These are phyloP conservation scores for Rhodotorula sp. DNA, from an alignment of 1,284 basidiomycete genomes.

Conservation along the genomic window DNA sequence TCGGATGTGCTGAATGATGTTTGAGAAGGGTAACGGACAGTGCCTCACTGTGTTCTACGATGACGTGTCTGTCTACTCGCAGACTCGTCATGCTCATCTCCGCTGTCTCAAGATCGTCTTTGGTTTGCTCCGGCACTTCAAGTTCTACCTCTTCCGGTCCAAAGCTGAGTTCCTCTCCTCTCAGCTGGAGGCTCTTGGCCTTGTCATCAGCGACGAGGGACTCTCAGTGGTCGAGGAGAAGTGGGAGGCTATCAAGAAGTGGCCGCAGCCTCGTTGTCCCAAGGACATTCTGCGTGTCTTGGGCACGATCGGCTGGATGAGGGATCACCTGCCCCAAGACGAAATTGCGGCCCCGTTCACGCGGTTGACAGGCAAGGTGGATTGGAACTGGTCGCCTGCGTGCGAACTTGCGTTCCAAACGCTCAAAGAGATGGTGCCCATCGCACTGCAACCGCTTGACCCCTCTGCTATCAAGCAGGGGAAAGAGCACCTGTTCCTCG, in stretches of 20 bases:
- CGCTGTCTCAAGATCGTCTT: slow-evolving; percentile 45
- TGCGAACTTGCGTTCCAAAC: slow-evolving; percentile 47
- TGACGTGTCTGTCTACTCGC: slow-evolving; percentile 48
- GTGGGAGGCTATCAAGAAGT: too few species aligned
- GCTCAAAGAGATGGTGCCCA: slow-evolving; percentile 45
- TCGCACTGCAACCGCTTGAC: slow-evolving; percentile 51
- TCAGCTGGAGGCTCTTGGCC: slow-evolving; percentile 46
- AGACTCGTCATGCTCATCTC: slow-evolving; percentile 46
- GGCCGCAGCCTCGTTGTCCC: too few species aligned
- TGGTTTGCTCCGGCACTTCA: slow-evolving; percentile 29
- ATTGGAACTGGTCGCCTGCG: slow-evolving; percentile 8
- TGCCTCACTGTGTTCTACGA: slow-evolving; percentile 48
- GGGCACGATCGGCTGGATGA: slow-evolving; percentile 52
- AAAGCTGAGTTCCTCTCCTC: too few species aligned
- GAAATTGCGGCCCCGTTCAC: slow-evolving; percentile 15
- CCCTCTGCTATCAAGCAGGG: too few species aligned
- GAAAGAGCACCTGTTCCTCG: too few species aligned
- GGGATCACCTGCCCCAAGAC: slow-evolving; percentile 50
- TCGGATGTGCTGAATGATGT: slow-evolving; percentile 47
- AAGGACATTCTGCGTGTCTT: too few species aligned
- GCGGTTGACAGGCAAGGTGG: slow-evolving; percentile 8
- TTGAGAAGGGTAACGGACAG: slow-evolving; percentile 44
- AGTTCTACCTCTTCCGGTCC: too few species aligned
- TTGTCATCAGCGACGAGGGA: slow-evolving; percentile 45
- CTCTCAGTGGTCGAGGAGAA: slow-evolving; percentile 46